phyloP scores from a whole-genome alignment of 805 yeast genomes.

The Yarrowia hollandica region DNA sequence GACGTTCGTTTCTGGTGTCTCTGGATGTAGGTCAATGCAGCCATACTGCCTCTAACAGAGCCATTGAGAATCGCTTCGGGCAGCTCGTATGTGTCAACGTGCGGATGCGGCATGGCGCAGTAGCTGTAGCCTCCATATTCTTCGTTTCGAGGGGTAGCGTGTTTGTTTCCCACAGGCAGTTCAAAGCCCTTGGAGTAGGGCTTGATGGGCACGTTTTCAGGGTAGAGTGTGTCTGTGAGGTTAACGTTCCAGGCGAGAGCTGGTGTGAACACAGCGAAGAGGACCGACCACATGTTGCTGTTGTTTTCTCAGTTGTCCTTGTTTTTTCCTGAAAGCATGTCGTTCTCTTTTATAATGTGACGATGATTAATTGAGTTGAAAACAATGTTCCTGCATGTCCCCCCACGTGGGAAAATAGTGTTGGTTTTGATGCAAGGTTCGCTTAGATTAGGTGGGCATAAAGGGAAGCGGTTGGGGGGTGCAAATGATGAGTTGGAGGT shows the following conservation, averaged over 20 bases:
- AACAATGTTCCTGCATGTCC: background rate
- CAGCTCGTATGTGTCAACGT: slow-evolving; percentile 2
- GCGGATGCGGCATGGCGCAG: slow-evolving; percentile 21
- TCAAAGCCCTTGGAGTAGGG: slow-evolving; percentile 5
- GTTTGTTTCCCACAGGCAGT: background rate
- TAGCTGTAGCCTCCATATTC: slow-evolving; percentile 6
- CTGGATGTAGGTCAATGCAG: background rate
- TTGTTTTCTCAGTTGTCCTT: too few species aligned
- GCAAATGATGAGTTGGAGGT: too few species aligned
- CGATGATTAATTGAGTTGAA: background rate
- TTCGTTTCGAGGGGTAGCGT: background rate
- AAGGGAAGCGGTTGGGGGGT: too few species aligned
- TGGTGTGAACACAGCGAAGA: background rate
- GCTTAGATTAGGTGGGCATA: slow-evolving; percentile 5
- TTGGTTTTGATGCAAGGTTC: background rate
- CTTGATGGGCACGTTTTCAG: background rate
- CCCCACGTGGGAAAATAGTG: slow-evolving; percentile 21
- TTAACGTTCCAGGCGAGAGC: slow-evolving; percentile 1
- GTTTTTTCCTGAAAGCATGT: too few species aligned
- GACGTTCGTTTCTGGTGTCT: slow-evolving; percentile 23
- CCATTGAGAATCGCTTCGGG: slow-evolving; percentile 5
- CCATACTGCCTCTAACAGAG: background rate
- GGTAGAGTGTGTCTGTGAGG: slow-evolving; percentile 2
- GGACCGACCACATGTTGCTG: background rate
- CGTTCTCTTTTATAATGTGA: background rate